phyloP scores from a whole-genome alignment of 116 monocot species.

The Posidonia oceanica region DNA sequence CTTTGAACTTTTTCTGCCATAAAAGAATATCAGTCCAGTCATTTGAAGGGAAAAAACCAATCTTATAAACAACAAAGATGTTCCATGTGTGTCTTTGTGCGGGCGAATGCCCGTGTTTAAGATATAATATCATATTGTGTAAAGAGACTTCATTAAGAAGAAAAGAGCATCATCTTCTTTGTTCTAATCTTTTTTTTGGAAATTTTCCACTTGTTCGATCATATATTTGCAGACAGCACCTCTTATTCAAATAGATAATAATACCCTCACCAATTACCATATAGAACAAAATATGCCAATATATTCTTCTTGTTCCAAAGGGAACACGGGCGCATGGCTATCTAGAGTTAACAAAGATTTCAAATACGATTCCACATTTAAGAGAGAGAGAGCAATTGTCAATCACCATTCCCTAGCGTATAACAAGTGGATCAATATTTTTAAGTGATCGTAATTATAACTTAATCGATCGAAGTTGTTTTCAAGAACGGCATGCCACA shows the following conservation, averaged over 20 bases:
- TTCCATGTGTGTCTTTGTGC: neutral
- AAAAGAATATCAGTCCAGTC: neutral
- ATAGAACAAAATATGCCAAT: too few relatives aligned
- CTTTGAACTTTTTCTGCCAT: constrained; percentile 36
- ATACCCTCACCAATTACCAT: too few relatives aligned
- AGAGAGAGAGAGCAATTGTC: too few relatives aligned
- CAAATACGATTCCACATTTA: too few relatives aligned
- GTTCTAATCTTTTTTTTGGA: too few relatives aligned
- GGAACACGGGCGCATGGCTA: too few relatives aligned
- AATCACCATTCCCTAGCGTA: too few relatives aligned
- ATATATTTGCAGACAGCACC: neutral
- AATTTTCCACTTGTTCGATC: neutral
- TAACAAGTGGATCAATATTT: too few relatives aligned
- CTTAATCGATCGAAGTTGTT: too few relatives aligned
- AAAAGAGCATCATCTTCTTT: neutral
- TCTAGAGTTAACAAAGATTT: too few relatives aligned
- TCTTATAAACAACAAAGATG: neutral
- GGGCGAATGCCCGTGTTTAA: neutral
- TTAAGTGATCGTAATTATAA: too few relatives aligned
- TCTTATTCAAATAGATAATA: neutral
- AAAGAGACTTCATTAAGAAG: neutral
- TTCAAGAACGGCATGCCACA: neutral
- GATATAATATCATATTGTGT: neutral
- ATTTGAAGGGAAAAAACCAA: neutral
- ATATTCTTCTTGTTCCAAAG: too few relatives aligned